phyloP scores from a whole-genome alignment of 352 stramenopile species.

The Globisporangium irregulare region DNA sequence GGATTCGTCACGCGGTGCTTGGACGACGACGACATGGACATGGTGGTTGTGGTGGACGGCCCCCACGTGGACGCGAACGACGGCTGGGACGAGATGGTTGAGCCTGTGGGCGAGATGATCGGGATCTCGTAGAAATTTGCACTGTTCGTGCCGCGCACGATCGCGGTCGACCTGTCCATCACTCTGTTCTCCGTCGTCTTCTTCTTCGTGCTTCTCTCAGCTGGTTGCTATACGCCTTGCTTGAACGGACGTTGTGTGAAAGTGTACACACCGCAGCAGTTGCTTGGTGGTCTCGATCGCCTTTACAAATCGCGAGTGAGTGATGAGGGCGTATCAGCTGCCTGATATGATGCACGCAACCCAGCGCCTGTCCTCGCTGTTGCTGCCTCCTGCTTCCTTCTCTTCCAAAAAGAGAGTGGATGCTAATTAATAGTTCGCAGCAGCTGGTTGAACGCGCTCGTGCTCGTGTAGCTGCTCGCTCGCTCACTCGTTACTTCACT shows the following conservation, averaged over 20 bases:
- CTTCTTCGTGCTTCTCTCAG: neutral
- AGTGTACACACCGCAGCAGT: neutral
- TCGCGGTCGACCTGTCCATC: slow-evolving; percentile 39
- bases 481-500: neutral
- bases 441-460: neutral
- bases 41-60: slow-evolving; percentile 20
- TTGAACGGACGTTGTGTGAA: neutral
- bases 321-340: neutral
- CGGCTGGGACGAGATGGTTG: slow-evolving; percentile 6
- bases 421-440: neutral
- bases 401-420: neutral
- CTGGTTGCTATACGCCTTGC: slow-evolving; percentile 1
- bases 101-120: slow-evolving; percentile 24
- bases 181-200: neutral
- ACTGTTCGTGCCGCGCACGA: slow-evolving; percentile 56
- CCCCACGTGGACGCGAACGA: slow-evolving; percentile 20
- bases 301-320: neutral
- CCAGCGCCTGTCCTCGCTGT: neutral
- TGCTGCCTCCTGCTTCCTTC: neutral
- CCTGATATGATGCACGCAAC: neutral
- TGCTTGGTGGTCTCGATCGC: neutral
- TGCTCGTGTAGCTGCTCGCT: neutral
- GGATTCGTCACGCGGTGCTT: slow-evolving; percentile 38
- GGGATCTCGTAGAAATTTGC: slow-evolving; percentile 65
- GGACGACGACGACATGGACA: slow-evolving; percentile 17